Percentiles rank a stretch among this genome's conserved stretches.
These are phyloP conservation scores for Taxawa tesnikishii DNA, from an alignment of 2,329 filamentous ascomycete genomes.

Conservation along the genomic window DNA sequence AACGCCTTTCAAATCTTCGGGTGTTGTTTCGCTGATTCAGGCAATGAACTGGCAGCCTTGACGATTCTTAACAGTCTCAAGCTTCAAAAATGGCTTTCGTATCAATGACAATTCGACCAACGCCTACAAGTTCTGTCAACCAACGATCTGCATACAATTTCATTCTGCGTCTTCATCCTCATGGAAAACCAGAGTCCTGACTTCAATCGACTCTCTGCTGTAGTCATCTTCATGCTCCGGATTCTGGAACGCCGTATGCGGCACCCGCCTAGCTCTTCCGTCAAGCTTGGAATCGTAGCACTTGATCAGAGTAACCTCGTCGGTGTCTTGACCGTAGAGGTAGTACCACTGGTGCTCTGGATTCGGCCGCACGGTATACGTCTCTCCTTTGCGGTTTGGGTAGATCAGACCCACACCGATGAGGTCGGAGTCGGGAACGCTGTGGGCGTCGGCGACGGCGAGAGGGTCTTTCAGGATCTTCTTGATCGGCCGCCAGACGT, in stretches of 20 bases:
- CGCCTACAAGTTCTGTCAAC: too few relatives aligned
- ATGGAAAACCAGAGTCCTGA: constrained; percentile 40
- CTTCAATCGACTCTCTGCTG: constrained; percentile 44
- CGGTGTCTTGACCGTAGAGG: constrained; percentile 47
- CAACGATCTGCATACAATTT: too few relatives aligned
- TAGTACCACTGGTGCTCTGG: constrained; percentile 47
- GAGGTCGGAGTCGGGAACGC: constrained; percentile 31
- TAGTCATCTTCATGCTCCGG: constrained; percentile 28
- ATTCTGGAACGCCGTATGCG: constrained; percentile 45
- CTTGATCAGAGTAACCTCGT: constrained; percentile 48
- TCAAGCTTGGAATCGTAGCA: constrained; percentile 48
- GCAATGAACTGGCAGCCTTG: too few relatives aligned
- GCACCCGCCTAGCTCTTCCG: constrained; percentile 39
- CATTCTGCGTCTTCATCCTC: constrained; percentile 7
- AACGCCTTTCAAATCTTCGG: too few relatives aligned
- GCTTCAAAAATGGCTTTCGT: too few relatives aligned
- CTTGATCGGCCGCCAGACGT: constrained; percentile 20
- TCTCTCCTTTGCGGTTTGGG: constrained; percentile 44
- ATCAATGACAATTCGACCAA: too few relatives aligned
- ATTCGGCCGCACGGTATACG: constrained; percentile 41
- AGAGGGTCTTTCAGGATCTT: constrained; percentile 10
- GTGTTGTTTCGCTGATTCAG: too few relatives aligned
- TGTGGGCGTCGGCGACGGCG: constrained; percentile 9
- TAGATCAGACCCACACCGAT: constrained; percentile 47
- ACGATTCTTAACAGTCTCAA: too few relatives aligned